These are phyloP conservation scores for Xylaria sp. DNA, from an alignment of 2,329 filamentous ascomycete genomes.

Conservation along the genomic window DNA sequence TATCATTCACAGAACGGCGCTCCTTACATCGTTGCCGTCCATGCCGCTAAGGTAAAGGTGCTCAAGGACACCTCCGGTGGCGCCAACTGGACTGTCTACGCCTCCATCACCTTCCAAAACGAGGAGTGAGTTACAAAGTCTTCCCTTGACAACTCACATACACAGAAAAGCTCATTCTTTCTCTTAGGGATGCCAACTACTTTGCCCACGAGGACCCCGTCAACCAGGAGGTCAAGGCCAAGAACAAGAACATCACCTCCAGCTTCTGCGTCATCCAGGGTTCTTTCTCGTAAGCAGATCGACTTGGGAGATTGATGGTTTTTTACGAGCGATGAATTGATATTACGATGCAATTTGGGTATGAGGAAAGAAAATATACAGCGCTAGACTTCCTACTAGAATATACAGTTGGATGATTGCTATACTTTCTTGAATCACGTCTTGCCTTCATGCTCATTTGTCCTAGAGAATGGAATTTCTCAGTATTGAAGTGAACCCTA, in stretches of 20 bases:
- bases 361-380: constrained; percentile 9
- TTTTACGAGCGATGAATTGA: constrained; percentile 29
- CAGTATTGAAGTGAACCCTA: not conserved
- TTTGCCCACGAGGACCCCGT: constrained; percentile 35
- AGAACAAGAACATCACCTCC: constrained; percentile 27
- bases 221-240: constrained; percentile 34
- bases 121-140: constrained; percentile 29
- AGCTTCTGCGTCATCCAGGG: constrained; percentile 30
- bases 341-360: constrained; percentile 3
- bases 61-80: constrained; percentile 32
- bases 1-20: constrained; percentile 32
- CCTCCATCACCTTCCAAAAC: constrained; percentile 34
- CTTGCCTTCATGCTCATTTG: not conserved
- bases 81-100: constrained; percentile 30
- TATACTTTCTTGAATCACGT: not conserved
- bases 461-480: not conserved
- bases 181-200: constrained; percentile 36
- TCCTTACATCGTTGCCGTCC: constrained; percentile 30
- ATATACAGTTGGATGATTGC: constrained; percentile 18
- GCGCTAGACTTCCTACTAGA: constrained; percentile 16
- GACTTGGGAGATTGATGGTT: constrained; percentile 13
- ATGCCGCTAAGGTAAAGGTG: constrained; percentile 34
- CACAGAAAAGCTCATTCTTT: constrained; percentile 1
- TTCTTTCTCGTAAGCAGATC: constrained; percentile 19
- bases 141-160: not conserved